phyloP scores from a whole-genome alignment of 169 alveolate species.

The Eimeria zaria region DNA sequence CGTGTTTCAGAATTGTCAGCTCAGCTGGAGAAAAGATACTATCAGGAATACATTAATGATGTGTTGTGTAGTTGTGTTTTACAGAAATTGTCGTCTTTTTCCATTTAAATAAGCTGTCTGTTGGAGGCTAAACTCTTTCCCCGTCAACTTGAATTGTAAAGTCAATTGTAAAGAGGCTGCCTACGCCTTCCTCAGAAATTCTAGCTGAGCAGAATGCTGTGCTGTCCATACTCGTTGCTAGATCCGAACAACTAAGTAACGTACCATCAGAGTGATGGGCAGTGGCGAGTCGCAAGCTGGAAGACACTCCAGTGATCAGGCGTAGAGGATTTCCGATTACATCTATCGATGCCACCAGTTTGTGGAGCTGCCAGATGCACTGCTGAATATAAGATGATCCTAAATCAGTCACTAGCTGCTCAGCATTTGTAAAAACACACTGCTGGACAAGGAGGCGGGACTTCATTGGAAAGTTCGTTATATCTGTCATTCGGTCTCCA shows the following conservation, averaged over 20 bases:
- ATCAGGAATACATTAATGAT: neutral
- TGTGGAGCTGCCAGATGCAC: conserved; percentile 81
- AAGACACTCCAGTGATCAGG: conserved; percentile 74
- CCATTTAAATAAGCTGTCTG: neutral
- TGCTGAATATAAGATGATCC: conserved; percentile 68
- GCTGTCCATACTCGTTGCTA: neutral
- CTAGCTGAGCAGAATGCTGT: neutral
- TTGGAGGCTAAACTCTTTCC: neutral
- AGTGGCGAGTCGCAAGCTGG: conserved; percentile 60
- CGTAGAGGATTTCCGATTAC: conserved; percentile 83
- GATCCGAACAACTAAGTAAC: neutral
- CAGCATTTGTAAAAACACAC: conserved; percentile 70
- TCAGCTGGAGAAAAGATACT: neutral
- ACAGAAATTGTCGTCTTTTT: neutral
- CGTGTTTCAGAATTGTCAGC: neutral
- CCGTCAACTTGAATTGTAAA: neutral
- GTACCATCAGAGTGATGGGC: conserved; percentile 33
- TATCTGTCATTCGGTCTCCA: conserved; percentile 78
- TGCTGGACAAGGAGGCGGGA: conserved; percentile 75
- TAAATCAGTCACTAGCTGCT: conserved; percentile 53
- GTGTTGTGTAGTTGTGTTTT: neutral
- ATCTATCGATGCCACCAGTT: conserved; percentile 80
- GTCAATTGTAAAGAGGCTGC: neutral
- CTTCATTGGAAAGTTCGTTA: conserved; percentile 74
- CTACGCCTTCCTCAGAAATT: neutral